Base-by-base conservation (phyloP, 2,329 filamentous ascomycete species). In the Monilinia fructicola region DNA sequence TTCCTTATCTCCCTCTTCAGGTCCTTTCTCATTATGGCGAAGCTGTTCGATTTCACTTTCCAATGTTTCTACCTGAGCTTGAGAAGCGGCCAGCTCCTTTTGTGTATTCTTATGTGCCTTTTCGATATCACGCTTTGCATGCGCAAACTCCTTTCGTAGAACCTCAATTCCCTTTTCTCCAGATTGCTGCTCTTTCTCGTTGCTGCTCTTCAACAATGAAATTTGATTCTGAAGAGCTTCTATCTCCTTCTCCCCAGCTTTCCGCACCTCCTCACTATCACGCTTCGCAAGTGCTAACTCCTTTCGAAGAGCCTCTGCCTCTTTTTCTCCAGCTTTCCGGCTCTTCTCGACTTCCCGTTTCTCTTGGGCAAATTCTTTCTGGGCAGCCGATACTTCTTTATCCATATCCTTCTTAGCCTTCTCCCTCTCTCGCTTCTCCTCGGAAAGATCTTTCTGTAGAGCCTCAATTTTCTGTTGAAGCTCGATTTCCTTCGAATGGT, bases 21-120 rank as follows among this genome's bases (percentile, higher is more conserved):
- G 81, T 58, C 80, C 76, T 48, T 81, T 76, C 73, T 81, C 80
- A 56, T 80, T 73, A 23, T 74, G 73, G 73, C 77, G 69, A 61
- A 61, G 58, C 31, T 61, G 58, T 21, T 61, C 44, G 6, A 61
- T 50, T 26, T 61, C 44, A 16, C 31, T 69, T 65, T 76, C 66
- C 1, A 72, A 67, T 26, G 86, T 85, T 63, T 87, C 87, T 21
- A 95, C 87, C 69, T 88, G 84, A 9, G 82, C 82, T 54, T 90
- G 85, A 56, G 85, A 84, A 35, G 74, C 72, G 31, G 76, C 72
- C 4, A 68, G 26, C 48, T 70, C 76, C 31, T 74, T 75, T 48
- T 75, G 74, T 7, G 61, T 70, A 42, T 70, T 67, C 63, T 70
- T 70, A 2, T 68, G 66, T 68, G 67, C 63, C 48, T 74, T 70